phyloP scores from a whole-genome alignment of 2,329 filamentous ascomycete genomes.

The Byssochlamys sp. region DNA sequence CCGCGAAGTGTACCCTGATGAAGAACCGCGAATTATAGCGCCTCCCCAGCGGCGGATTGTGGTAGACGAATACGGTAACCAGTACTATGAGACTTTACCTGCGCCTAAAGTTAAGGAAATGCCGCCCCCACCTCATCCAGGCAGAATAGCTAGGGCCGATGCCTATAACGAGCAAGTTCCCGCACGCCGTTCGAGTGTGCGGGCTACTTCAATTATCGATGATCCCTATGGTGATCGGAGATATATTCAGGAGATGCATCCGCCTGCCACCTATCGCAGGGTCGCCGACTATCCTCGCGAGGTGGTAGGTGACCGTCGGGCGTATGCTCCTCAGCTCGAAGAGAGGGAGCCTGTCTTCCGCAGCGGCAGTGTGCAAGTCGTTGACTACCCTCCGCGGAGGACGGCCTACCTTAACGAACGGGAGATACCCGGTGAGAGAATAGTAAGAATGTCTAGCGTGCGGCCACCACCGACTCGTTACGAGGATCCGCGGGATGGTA shows the following conservation, averaged over 20 bases:
- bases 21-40: slow-evolving; percentile 39
- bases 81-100: slow-evolving; percentile 56
- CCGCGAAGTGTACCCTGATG: slow-evolving; percentile 34
- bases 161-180: slow-evolving; percentile 24
- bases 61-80: slow-evolving; percentile 71
- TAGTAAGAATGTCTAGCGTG: slow-evolving; percentile 49
- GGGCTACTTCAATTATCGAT: slow-evolving; percentile 35
- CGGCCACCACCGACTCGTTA: slow-evolving; percentile 43
- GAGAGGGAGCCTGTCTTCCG: slow-evolving; percentile 27
- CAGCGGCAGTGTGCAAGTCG: slow-evolving; percentile 32
- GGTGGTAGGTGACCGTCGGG: slow-evolving; percentile 19
- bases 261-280: slow-evolving; percentile 31
- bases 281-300: slow-evolving; percentile 28
- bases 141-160: slow-evolving; percentile 22
- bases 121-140: slow-evolving; percentile 22
- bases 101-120: slow-evolving; percentile 25
- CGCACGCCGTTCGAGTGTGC: slow-evolving; percentile 24
- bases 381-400: slow-evolving; percentile 30
- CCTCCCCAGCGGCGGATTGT: slow-evolving; percentile 59
- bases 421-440: slow-evolving; percentile 48
- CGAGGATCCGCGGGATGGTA: slow-evolving; percentile 30
- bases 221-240: slow-evolving; percentile 31
- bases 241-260: slow-evolving; percentile 38
- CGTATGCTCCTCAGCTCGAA: slow-evolving; percentile 23
- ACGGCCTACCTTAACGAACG: slow-evolving; percentile 55